These are phyloP conservation scores for Alectoria sarmentosa DNA, from an alignment of 495 filamentous ascomycete genomes.

Conservation along the genomic window DNA sequence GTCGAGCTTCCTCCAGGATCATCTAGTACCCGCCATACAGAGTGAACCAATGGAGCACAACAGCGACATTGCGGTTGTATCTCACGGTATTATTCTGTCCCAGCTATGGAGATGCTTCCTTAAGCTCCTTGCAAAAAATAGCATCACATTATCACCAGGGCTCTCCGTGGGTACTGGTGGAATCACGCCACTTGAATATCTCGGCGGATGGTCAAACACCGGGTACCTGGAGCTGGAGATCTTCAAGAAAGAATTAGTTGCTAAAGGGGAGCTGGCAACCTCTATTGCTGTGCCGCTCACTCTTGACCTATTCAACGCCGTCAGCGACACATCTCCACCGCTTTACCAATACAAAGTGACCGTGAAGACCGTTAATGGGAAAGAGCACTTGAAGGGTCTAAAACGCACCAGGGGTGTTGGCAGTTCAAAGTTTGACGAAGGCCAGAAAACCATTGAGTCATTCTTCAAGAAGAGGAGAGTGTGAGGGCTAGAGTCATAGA, in stretches of 20 bases:
- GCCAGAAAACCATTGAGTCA: slow-evolving; percentile 65
- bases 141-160: slow-evolving; percentile 29
- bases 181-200: slow-evolving; percentile 31
- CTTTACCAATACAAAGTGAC: slow-evolving; percentile 29
- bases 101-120: slow-evolving; percentile 58
- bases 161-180: slow-evolving; percentile 18
- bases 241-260: slow-evolving; percentile 6
- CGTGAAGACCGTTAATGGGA: slow-evolving; percentile 53
- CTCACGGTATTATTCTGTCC: slow-evolving; percentile 73
- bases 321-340: background rate
- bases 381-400: slow-evolving; percentile 60
- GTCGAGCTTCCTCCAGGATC: slow-evolving; percentile 53
- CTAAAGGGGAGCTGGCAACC: background rate
- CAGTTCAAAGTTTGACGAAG: slow-evolving; percentile 61
- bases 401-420: slow-evolving; percentile 74
- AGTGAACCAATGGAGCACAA: slow-evolving; percentile 23
- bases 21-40: slow-evolving; percentile 52
- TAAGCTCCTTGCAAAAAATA: slow-evolving; percentile 41
- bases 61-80: slow-evolving; percentile 56
- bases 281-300: background rate
- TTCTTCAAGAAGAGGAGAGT: slow-evolving; percentile 57
- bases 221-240: slow-evolving; percentile 52
- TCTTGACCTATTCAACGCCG: background rate
- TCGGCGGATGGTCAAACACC: slow-evolving; percentile 60
- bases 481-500: background rate